Evolutionary conservation across 495 filamentous ascomycete species (phyloP).

Genomic region (Stereocaulon alpinum): DNA sequence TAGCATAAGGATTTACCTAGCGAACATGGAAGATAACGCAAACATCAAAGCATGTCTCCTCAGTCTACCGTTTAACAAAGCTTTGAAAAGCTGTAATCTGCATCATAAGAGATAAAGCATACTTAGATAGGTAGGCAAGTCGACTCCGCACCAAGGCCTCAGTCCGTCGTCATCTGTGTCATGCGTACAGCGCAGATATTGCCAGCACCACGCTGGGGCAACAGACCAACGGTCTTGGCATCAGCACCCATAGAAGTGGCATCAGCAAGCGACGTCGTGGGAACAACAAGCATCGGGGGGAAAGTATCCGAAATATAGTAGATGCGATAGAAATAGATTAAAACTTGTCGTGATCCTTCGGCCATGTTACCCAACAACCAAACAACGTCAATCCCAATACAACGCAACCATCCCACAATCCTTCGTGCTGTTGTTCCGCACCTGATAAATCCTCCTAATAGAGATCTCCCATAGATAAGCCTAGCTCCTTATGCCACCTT

Average conservation of each 20-base stretch:
- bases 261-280: neutral
- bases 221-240: no score
- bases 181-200: no score
- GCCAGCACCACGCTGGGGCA: no score
- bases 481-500: neutral
- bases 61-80: no score
- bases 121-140: no score
- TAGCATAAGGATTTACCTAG: neutral
- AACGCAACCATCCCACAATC: neutral
- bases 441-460: neutral
- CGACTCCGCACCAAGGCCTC: no score
- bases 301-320: neutral
- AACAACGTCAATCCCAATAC: neutral
- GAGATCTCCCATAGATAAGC: neutral
- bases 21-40: no score
- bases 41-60: no score
- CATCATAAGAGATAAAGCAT: no score
- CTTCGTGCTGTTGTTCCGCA: neutral
- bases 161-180: no score
- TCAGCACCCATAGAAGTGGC: neutral
- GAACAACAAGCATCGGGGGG: neutral
- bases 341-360: neutral
- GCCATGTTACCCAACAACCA: neutral
- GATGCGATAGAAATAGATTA: neutral
- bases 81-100: no score